Conservation (phyloP, 495 filamentous ascomycete genomes). For the Rusavskia elegans region DNA sequence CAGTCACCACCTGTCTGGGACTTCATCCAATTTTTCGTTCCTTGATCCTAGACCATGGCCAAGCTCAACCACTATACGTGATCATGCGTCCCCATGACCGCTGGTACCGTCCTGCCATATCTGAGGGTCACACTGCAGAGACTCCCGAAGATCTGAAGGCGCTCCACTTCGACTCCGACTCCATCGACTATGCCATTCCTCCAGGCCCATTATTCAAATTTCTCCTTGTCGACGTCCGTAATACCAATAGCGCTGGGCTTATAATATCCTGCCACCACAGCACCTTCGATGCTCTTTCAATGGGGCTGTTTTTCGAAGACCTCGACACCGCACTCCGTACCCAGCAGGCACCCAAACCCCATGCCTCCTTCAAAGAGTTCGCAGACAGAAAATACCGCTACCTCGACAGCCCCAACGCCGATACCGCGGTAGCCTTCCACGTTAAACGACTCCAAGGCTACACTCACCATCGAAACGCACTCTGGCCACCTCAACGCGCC, state of each 20-base stretch:
- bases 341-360: not conserved
- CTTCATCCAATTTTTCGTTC: not conserved
- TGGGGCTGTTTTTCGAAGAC: not conserved
- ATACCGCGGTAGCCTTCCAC: not conserved
- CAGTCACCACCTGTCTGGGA: not conserved
- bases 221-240: not conserved
- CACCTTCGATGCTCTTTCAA: not conserved
- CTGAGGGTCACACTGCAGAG: not conserved
- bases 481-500: not conserved
- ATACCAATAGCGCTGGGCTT: not conserved
- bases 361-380: not conserved
- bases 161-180: not conserved
- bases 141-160: not conserved
- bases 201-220: not conserved
- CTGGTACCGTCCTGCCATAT: not conserved
- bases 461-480: not conserved
- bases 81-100: not conserved
- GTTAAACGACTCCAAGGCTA: not conserved
- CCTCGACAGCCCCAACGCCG: not conserved
- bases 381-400: not conserved
- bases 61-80: not conserved
- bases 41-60: not conserved
- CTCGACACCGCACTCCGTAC: not conserved
- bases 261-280: not conserved
- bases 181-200: not conserved